Conservation (phyloP, 345 rosid species). For the Boechera divaricarpa region DNA sequence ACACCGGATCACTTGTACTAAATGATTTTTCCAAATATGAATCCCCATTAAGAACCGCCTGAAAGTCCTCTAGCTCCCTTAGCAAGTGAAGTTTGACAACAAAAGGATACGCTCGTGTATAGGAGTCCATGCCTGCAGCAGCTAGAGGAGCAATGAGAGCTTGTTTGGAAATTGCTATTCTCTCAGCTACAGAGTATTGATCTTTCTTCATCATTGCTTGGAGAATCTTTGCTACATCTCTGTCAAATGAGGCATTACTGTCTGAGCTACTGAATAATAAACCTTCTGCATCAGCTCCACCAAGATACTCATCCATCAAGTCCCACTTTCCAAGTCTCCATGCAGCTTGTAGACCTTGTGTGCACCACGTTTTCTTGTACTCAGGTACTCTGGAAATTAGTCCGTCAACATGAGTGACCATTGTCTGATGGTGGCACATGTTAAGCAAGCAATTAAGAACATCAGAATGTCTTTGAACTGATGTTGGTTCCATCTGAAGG, state of each 20-base stretch:
- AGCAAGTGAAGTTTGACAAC: constrained; percentile 92
- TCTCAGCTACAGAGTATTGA: constrained; percentile 75
- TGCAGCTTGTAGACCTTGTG: constrained; percentile 99
- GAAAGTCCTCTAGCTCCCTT: constrained; percentile 86
- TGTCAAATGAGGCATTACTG: constrained; percentile 95
- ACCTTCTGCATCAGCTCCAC: constrained; percentile 85
- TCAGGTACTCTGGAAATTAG: constrained; percentile 84
- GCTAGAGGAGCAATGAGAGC: constrained; percentile 97
- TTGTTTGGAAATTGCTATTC: constrained; percentile 85
- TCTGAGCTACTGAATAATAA: constrained; percentile 86
- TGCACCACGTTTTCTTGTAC: constrained; percentile 97
- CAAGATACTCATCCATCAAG: constrained; percentile 94
- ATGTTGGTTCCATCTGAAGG: constrained; percentile 91
- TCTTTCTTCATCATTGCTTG: constrained; percentile 95
- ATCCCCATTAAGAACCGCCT: constrained; percentile 63
- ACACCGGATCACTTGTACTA: constrained; percentile 58
- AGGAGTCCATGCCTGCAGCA: constrained; percentile 99
- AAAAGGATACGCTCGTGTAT: constrained; percentile 87
- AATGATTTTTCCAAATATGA: constrained; percentile 89
- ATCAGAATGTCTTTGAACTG: constrained; percentile 93
- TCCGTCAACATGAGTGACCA: constrained; percentile 97
- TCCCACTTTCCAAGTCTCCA: constrained; percentile 99
- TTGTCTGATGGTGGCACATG: constrained; percentile 98
- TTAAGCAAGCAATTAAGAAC: constrained; percentile 90
- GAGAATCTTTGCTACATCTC: constrained; percentile 93